A percentile compares a stretch with the other conserved stretches of the same genome.
phyloP scores from a whole-genome alignment of 1,139 yeast species.

The Kodamaea fungicola region DNA sequence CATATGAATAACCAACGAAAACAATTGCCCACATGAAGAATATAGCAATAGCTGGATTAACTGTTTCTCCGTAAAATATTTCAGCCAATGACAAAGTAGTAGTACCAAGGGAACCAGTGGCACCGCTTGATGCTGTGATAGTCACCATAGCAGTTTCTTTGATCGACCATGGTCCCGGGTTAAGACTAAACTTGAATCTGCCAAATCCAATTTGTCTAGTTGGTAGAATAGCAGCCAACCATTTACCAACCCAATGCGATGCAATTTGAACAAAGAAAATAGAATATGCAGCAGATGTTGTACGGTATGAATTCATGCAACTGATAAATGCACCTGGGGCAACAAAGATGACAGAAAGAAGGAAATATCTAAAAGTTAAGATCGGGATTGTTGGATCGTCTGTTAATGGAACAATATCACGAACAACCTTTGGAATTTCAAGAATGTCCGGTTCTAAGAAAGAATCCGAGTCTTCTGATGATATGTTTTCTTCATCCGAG shows the following conservation, averaged over 20 bases:
- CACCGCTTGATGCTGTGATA: constrained; percentile 19
- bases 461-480: constrained; percentile 5
- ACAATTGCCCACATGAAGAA: constrained; percentile 19
- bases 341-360: constrained; percentile 16
- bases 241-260: constrained; percentile 19
- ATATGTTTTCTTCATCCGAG: constrained; percentile 7
- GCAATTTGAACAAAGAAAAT: constrained; percentile 21
- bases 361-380: constrained; percentile 15
- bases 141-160: constrained; percentile 20
- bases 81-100: constrained; percentile 17
- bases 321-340: constrained; percentile 21
- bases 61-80: constrained; percentile 13
- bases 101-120: constrained; percentile 20
- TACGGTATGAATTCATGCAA: constrained; percentile 19
- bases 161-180: constrained; percentile 21
- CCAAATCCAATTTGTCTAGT: constrained; percentile 7
- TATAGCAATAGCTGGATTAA: constrained; percentile 13
- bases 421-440: constrained; percentile 13
- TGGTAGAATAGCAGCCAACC: constrained; percentile 15
- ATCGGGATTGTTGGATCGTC: constrained; percentile 18
- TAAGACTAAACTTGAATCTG: constrained; percentile 9
- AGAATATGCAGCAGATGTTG: constrained; percentile 21
- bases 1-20: constrained; percentile 19
- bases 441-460: constrained; percentile 8
- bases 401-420: constrained; percentile 15